Evolutionary conservation across 495 filamentous ascomycete genomes (phyloP), one percentile per base, ranked within the genome.

Genomic region (Daldinia vernicosa): DNA sequence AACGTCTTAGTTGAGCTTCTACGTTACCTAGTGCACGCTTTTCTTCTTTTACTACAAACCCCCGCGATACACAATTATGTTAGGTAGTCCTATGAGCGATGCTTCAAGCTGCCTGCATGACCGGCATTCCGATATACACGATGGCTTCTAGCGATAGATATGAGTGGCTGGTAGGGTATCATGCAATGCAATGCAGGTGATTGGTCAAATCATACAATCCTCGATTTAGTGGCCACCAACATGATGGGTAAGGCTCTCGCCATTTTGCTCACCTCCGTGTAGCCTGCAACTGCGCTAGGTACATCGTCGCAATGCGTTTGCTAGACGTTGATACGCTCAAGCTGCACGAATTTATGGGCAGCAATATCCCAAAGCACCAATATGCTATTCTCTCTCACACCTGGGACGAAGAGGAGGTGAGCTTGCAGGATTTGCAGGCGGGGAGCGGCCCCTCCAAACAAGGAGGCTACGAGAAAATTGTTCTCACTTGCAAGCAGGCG

Each of bases 321-420:
- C 3, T 78, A 39, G 45, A 80, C 55, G 69, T 69, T 22, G 11
- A 60, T 5, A 73, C 63, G n/a, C 22, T 72, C 17, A 27, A 33
- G 15, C 56, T 27, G 12, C 53, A 74, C 52, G 54, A 64, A 3
- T 78, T 78, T 56, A 19, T 63, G 14, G 70, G 62, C 14, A 33
- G 15, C 28, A 24, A 69, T 30, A 59, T 71, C 22, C 74, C 70
- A 8, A 33, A 45, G 43, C 80, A 82, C 59, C 6, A 33, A 33
- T 81, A 82, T 68, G 79, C 77, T 12, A 80, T 81, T 19, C 71
- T 82, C 14, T 82, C 39, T 1, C 80, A 82, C 51, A 78, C 72
- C 0, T 81, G 80, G 78, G 75, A 55, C 22, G 37, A 76, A 11
- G 67, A 54, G 2, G 80, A 82, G 63, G 66, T 82, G 1, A 72